phyloP scores from a whole-genome alignment of 163 green algal species.

The Coccomyxa subellipsoidea region DNA sequence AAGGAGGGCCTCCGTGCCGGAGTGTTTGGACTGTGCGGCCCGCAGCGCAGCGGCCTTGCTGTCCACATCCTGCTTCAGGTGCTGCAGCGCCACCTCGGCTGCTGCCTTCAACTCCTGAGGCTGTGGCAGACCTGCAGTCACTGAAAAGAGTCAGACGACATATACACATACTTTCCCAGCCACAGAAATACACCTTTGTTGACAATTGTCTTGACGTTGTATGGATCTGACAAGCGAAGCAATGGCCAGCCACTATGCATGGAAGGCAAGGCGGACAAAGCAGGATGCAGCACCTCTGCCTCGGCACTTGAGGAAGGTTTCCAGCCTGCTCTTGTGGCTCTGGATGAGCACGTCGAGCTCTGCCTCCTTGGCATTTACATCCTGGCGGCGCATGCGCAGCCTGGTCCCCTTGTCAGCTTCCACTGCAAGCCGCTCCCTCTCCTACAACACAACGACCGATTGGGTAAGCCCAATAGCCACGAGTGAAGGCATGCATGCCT shows the following conservation, averaged over 20 bases:
- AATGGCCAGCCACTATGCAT: no score
- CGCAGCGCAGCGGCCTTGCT: background rate
- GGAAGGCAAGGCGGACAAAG: no score
- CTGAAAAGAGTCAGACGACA: no score
- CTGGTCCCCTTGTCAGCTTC: slow-evolving; percentile 23
- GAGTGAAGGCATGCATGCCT: no score
- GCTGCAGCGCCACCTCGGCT: background rate
- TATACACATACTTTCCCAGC: no score
- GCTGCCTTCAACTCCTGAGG: background rate
- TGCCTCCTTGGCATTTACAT: slow-evolving; percentile 20
- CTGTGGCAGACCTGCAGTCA: slow-evolving; percentile 10
- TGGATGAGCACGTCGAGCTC: slow-evolving; percentile 11
- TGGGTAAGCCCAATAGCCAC: background rate
- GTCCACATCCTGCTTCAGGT: background rate
- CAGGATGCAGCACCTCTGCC: background rate
- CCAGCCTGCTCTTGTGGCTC: background rate
- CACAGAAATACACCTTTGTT: no score
- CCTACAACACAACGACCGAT: slow-evolving; percentile 11
- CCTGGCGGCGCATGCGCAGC: slow-evolving; percentile 5
- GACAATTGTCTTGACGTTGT: no score
- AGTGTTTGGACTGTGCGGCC: background rate
- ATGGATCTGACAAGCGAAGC: no score
- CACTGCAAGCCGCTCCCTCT: slow-evolving; percentile 29
- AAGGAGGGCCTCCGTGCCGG: background rate
- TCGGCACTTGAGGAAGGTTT: background rate